Conservation (phyloP, 192 early-diverging fungal species). For the Linderina pennispora region DNA sequence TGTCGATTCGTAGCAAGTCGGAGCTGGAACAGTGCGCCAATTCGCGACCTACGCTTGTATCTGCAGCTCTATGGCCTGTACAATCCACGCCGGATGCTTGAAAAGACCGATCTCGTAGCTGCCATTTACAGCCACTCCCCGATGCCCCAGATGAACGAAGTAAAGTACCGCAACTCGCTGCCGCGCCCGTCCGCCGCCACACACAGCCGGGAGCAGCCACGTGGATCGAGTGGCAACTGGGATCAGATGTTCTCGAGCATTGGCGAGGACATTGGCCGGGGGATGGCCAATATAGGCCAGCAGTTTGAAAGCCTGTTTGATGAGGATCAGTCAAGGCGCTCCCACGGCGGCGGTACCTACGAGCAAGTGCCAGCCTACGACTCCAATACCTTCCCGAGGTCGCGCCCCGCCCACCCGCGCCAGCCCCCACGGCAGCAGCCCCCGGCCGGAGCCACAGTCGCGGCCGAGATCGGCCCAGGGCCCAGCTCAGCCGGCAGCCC, state of each 20-base stretch:
- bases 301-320: slow-evolving; percentile 14
- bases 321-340: slow-evolving; percentile 1
- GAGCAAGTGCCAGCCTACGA: not conserved
- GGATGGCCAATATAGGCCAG: slow-evolving; percentile 23
- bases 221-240: slow-evolving; percentile 10
- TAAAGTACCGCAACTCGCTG: slow-evolving; percentile 22
- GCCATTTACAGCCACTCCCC: slow-evolving; percentile 35
- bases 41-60: slow-evolving; percentile 38
- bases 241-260: slow-evolving; percentile 38
- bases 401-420: slow-evolving; percentile 3
- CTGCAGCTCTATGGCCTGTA: slow-evolving; percentile 33
- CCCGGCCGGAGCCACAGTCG: slow-evolving; percentile 6
- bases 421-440: slow-evolving; percentile 16
- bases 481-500: not conserved
- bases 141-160: slow-evolving; percentile 34
- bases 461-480: not conserved
- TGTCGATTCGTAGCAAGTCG: slow-evolving; percentile 26
- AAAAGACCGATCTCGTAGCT: slow-evolving; percentile 37
- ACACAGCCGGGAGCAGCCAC: slow-evolving; percentile 2
- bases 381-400: slow-evolving; percentile 18
- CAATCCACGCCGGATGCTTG: slow-evolving; percentile 27
- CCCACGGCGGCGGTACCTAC: not conserved
- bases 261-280: slow-evolving; percentile 36
- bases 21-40: slow-evolving; percentile 15
- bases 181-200: slow-evolving; percentile 20